Base-by-base conservation (phyloP, 2,329 filamentous ascomycete genomes). In the Daldinia sp. region DNA sequence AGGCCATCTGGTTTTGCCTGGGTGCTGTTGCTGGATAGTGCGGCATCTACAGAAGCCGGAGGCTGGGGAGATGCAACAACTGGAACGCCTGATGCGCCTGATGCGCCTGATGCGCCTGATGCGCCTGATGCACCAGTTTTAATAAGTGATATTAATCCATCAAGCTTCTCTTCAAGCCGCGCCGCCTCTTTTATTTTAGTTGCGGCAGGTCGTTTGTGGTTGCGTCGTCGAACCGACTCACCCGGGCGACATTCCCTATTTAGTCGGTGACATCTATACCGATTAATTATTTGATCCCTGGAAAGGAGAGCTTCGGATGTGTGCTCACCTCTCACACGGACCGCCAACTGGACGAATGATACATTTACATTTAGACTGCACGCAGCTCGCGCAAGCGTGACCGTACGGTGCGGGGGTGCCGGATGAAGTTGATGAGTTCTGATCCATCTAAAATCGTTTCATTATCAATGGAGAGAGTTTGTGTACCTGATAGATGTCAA, bases 301-400 rank as follows among this genome's bases (percentile, higher is more conserved):
- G n/a, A 30, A 30, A 9, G 23, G n/a, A 13, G 15, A 23, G 19
- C 6, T 19, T 11, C 10, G 1, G 15, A 1, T 21, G 13, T 21
- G n/a, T 23, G 13, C 21, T 13, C 11, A 25, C 48, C 48, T 51
- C 17, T 51, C 48, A 25, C 48, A 51, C 15, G 48, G 48, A 9
- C 48, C 30, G 13, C 48, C 48, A 35, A 32, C 13, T 35, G 48
- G 48, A 10, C 48, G 48, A 51, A 51, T 51, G 5, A 51, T 51
- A 15, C 48, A 51, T 7, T 51, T 37, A 32, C 48, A 51, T 25
- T 51, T 37, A 9, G 48, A 51, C 30, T 51, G 48, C 30, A 32
- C 30, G 21, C 48, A 51, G 13, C 48, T 37, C 21, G 11, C 13
- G 10, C 48, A 51, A 21, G 48, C 48, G 5, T 37, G 30, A 27